A percentile compares a stretch with the other conserved stretches of the same genome.
Evolutionary conservation across 1,139 yeast species (phyloP).

Genomic region (Yamadazyma taylorii): DNA sequence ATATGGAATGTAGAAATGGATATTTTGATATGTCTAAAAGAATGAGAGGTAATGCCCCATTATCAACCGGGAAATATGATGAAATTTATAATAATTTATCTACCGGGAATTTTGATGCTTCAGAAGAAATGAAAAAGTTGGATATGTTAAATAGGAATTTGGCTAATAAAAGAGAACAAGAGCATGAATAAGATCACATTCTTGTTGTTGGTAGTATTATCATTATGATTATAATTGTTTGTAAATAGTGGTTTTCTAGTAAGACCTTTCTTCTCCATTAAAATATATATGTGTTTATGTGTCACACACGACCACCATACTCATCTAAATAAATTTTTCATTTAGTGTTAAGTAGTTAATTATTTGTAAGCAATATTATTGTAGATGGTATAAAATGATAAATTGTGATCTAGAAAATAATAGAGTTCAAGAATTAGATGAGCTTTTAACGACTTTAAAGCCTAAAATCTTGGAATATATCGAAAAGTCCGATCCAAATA

Average conservation of each 20-base stretch:
- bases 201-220: no score
- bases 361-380: no score
- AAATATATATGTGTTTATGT: no score
- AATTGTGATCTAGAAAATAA: constrained; percentile 28
- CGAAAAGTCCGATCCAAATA: constrained; percentile 33
- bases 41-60: constrained; percentile 90
- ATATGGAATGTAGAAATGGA: constrained; percentile 85
- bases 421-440: constrained; percentile 40
- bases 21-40: constrained; percentile 88
- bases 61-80: constrained; percentile 90
- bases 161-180: constrained; percentile 30
- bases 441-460: constrained; percentile 30
- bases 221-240: no score
- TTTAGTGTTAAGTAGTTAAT: no score
- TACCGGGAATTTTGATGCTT: constrained; percentile 76
- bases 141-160: constrained; percentile 53
- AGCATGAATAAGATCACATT: constrained; percentile 16
- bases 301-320: no score
- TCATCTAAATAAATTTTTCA: no score
- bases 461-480: constrained; percentile 41
- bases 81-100: constrained; percentile 80
- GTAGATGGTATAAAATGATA: no score
- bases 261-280: no score
- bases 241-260: no score
- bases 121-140: constrained; percentile 73